phyloP scores from a whole-genome alignment of 2,329 filamentous ascomycete species.

The Cladosporium sp. region DNA sequence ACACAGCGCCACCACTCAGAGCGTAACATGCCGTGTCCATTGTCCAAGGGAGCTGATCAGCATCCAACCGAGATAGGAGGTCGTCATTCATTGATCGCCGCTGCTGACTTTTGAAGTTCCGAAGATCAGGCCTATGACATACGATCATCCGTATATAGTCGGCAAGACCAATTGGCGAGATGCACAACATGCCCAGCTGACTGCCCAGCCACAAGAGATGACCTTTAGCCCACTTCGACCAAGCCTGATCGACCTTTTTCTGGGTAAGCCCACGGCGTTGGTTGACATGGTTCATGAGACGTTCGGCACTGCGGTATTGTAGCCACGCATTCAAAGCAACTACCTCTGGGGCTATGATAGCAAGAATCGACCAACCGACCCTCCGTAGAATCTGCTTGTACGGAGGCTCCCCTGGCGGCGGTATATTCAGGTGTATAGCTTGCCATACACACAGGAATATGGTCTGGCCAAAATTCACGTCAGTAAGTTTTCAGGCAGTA shows the following conservation, averaged over 20 bases:
- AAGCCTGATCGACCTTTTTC: not conserved
- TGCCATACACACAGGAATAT: constrained; percentile 17
- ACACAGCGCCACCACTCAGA: not conserved
- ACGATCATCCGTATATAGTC: not conserved
- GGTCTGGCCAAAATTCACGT: not conserved
- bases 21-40: constrained; percentile 1
- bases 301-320: not conserved
- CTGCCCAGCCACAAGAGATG: no score
- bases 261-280: not conserved
- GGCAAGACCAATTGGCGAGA: not conserved
- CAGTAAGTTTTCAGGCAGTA: no score
- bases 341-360: constrained; percentile 15
- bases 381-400: constrained; percentile 10
- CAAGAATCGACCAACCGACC: constrained; percentile 13
- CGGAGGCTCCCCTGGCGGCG: constrained; percentile 1
- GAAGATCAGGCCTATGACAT: not conserved
- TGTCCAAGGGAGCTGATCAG: not conserved
- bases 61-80: not conserved
- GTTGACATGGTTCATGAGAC: not conserved
- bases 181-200: not conserved
- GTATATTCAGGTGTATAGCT: constrained; percentile 18
- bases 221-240: no score
- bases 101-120: not conserved
- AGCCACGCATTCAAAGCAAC: constrained; percentile 7
- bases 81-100: not conserved